These are phyloP conservation scores for Pythium sukuiense DNA, from an alignment of 352 stramenopile species.

Conservation along the genomic window DNA sequence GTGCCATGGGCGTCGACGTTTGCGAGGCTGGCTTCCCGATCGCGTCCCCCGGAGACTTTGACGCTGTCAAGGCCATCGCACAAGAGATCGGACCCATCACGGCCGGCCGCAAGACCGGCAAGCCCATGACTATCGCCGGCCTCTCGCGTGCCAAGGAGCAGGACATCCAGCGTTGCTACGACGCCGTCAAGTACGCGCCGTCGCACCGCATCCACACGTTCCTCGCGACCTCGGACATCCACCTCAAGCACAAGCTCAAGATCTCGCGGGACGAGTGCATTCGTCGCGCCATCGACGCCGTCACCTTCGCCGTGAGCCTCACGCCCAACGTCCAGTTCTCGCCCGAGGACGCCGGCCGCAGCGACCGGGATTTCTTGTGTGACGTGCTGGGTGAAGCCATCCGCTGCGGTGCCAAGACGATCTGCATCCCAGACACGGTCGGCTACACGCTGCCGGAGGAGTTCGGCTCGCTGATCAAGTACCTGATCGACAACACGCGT, in stretches of 20 bases:
- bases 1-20: slow-evolving; percentile 95
- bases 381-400: slow-evolving; percentile 95
- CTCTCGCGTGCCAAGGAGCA: slow-evolving; percentile 95
- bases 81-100: slow-evolving; percentile 92
- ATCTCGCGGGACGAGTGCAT: slow-evolving; percentile 97
- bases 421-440: slow-evolving; percentile 99
- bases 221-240: slow-evolving; percentile 98
- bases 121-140: slow-evolving; percentile 93
- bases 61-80: slow-evolving; percentile 97
- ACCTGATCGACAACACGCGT: slow-evolving; percentile 94
- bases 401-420: slow-evolving; percentile 94
- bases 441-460: slow-evolving; percentile 98
- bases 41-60: slow-evolving; percentile 98
- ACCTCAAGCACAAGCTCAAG: slow-evolving; percentile 99
- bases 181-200: slow-evolving; percentile 96
- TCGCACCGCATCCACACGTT: slow-evolving; percentile 98
- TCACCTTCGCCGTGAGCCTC: slow-evolving; percentile 94
- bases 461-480: slow-evolving; percentile 96
- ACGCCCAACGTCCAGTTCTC: slow-evolving; percentile 98
- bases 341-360: slow-evolving; percentile 96
- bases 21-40: slow-evolving; percentile 99
- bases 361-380: slow-evolving; percentile 96
- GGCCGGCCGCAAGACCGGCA: slow-evolving; percentile 58
- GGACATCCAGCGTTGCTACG: slow-evolving; percentile 96
- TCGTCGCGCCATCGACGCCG: slow-evolving; percentile 93